A percentile compares a stretch with the other conserved stretches of the same genome.
phyloP scores from a whole-genome alignment of 371 early-diverging fungal species.

The Mortierella polycephala region DNA sequence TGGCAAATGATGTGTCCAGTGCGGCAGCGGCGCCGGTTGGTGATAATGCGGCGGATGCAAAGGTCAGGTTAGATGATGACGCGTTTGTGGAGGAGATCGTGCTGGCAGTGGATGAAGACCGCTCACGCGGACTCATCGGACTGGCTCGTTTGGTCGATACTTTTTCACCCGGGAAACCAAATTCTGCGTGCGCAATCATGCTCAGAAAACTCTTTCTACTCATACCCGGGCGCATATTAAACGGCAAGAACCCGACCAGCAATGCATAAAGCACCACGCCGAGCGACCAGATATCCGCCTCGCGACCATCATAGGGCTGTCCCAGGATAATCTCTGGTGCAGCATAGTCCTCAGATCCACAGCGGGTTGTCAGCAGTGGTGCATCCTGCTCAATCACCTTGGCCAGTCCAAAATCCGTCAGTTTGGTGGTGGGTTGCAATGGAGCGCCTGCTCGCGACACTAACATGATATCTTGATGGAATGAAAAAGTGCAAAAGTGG shows the following conservation, averaged over 20 bases:
- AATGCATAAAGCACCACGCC: conserved; percentile 78
- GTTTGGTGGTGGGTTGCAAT: conserved; percentile 63
- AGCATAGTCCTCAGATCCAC: conserved; percentile 84
- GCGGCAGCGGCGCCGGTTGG: no score
- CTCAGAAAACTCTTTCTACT: conserved; percentile 53
- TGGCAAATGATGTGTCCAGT: no score
- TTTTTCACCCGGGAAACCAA: conserved; percentile 54
- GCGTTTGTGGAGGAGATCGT: conserved; percentile 16
- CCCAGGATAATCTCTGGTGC: conserved; percentile 87
- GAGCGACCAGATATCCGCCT: conserved; percentile 78
- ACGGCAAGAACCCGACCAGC: conserved; percentile 67
- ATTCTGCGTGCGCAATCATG: conserved; percentile 55
- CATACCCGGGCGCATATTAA: conserved; percentile 55
- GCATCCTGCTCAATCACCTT: conserved; percentile 61
- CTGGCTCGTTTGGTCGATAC: conserved; percentile 26
- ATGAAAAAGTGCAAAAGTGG: not conserved
- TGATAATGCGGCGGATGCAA: no score
- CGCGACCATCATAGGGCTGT: conserved; percentile 70
- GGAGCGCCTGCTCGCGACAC: conserved; percentile 41
- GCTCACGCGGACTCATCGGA: conserved; percentile 19
- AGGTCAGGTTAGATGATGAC: no score
- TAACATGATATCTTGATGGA: conserved; percentile 30
- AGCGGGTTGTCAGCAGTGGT: conserved; percentile 63
- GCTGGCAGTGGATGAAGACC: conserved; percentile 22
- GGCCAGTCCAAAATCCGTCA: conserved; percentile 80